Base-by-base conservation (phyloP, 2,329 filamentous ascomycete species). In the Aureobasidium subglaciale region DNA sequence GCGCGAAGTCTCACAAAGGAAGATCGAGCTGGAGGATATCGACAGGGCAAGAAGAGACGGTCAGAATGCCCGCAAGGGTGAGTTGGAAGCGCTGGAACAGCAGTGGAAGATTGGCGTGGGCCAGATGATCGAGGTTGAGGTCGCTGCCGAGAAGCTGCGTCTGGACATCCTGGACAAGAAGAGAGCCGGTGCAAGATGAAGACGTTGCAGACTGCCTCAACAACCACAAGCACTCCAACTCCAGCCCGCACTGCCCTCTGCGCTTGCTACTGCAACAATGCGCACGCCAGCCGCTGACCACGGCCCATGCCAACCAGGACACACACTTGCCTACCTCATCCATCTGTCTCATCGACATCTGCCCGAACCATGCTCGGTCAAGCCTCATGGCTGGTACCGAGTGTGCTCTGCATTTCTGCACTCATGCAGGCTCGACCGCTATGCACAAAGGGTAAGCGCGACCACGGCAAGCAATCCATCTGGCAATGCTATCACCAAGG, bases 81-180 rank as follows among this genome's bases (percentile, higher is more conserved):
- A 96, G 77, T 75, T 96, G 65, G 75, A 74, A 57, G 80, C 81
- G 4, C 70, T 95, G 32, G 88, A 95, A 65, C 83, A 88, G 59
- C 81, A 80, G 3, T 97, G 92, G 92, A 84, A 81, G 71, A 79
- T 76, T 48, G 88, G 88, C 22, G 82, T 97, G 1, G 87, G 87
- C 3, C 80, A 83, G 58, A 85, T 93, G 43, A 73, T 97, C 35
- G 90, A 96, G 79, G 88, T 88, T 0, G 89, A 96, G 75, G 78
- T 92, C 54, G 93, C 90, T 0, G 86, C 85, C 9, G 88, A 95
- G 71, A 79, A 77, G 46, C 64, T 96, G 63, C 78, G 83, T 66
- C 74, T 75, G 62, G 79, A 88, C 70, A 81, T 90, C 50, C 66
- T 90, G 58, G 82, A 85, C 63, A 78, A 79, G 67, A 78, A 85